Conservation (phyloP, 352 stramenopile species). For the Globisporangium heterothallicum region DNA sequence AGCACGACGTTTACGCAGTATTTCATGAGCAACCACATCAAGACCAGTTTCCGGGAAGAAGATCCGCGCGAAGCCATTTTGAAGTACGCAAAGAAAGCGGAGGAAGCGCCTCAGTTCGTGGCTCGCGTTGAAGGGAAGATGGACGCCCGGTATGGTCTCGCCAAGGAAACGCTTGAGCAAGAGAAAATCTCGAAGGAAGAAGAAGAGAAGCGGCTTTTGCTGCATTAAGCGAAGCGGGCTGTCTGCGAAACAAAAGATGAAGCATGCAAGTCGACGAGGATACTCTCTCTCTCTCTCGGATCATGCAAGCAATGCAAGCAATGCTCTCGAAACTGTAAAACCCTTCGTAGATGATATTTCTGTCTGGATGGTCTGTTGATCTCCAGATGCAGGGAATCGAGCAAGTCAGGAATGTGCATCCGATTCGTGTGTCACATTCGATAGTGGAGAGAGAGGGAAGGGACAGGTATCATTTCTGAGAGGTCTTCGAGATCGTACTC, state of each 20-base stretch:
- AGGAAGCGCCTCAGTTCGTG: conserved; percentile 67
- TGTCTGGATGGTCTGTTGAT: no score
- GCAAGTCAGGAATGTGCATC: no score
- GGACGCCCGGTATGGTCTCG: conserved; percentile 65
- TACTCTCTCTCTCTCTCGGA: no score
- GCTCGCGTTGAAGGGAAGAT: conserved; percentile 51
- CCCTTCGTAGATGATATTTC: no score
- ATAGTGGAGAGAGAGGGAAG: no score
- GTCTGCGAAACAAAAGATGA: neutral
- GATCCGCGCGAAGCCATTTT: conserved; percentile 82
- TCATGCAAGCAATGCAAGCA: no score
- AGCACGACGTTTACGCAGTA: conserved; percentile 84
- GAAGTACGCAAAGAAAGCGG: conserved; percentile 76
- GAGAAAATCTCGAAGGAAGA: conserved; percentile 75
- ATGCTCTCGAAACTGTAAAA: no score
- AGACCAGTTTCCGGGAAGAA: conserved; percentile 80
- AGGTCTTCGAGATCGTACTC: no score
- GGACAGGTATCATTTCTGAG: no score
- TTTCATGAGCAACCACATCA: conserved; percentile 86
- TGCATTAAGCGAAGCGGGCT: conserved; percentile 31
- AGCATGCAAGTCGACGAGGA: no score
- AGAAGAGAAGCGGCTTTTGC: conserved; percentile 61
- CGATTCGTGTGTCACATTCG: no score
- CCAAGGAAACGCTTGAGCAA: conserved; percentile 72
- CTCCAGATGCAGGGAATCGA: no score